Base-by-base conservation (phyloP, 108 stramenopile genomes). In the Asterionellopsis glacialis region DNA sequence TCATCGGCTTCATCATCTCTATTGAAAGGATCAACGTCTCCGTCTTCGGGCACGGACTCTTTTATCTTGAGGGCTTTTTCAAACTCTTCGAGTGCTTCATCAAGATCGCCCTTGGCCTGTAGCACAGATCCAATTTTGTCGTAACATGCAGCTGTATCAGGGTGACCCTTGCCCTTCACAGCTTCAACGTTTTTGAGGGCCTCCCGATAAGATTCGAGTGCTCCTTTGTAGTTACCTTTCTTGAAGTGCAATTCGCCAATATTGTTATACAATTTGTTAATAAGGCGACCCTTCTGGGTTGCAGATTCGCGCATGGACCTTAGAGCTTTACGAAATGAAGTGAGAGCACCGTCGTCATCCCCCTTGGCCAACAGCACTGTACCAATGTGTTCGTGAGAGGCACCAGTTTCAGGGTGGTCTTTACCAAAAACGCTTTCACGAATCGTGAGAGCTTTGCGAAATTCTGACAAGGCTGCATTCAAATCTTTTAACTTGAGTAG, bases 401-500 rank as follows among this genome's bases (percentile, higher is more conserved):
- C 44, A 0, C 69, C 75, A 14, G 75, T 76, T 4, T 39, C 14
- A 14, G 75, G 68, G 40, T 76, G 69, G 25, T 38, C 42, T 45
- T 61, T 49, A 24, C 75, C 75, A 27, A 70, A 42, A 13, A 67
- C 50, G 5, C 45, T 21, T 50, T 66, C 65, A n/a, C 45, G 59
- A 5, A 70, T 55, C 0, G 27, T 43, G 0, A 76, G 16, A 6
- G 75, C 75, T 51, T 65, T 69, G 33, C 50, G 38, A 51, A 66
- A 63, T 24, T 51, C 47, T 24, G 28, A 14, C 28, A 70, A 25
- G 13, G 75, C 75, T 12, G 44, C 69, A 2, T 66, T 43, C 15
- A 54, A 50, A 16, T 69, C 61, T 44, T 69, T 64, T 19, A 68
- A 47, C 49, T 70, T 74, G 43, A 67, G 67, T 26, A 61, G 50